phyloP scores from a whole-genome alignment of 2,329 filamentous ascomycete genomes.

The Clarireedia sp. region DNA sequence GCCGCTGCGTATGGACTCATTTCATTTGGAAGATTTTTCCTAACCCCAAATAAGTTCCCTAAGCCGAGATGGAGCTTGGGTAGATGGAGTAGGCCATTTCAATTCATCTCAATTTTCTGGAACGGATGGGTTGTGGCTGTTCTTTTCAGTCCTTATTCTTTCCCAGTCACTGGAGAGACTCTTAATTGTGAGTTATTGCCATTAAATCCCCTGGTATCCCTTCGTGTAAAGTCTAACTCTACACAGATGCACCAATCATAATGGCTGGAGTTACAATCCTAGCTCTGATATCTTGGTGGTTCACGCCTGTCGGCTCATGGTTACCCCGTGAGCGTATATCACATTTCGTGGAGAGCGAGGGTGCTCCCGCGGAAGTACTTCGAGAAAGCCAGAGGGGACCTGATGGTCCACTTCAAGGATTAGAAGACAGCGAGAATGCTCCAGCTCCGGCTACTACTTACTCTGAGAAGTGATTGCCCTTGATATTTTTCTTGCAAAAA shows the following conservation, averaged over 20 bases:
- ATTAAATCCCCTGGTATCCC: not conserved
- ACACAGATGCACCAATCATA: slow-evolving; percentile 11
- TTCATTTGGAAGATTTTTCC: slow-evolving; percentile 12
- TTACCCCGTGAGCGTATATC: slow-evolving; percentile 8
- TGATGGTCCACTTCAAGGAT: not conserved
- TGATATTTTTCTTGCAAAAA: not conserved
- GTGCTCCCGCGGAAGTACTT: not conserved
- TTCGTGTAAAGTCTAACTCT: not conserved
- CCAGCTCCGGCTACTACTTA: not conserved
- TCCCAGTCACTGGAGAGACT: slow-evolving; percentile 4
- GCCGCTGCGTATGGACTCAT: slow-evolving; percentile 14
- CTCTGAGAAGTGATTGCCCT: slow-evolving; percentile 6
- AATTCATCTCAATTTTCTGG: slow-evolving; percentile 12
- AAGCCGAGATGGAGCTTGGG: slow-evolving; percentile 12
- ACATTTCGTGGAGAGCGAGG: slow-evolving; percentile 9
- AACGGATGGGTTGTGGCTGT: slow-evolving; percentile 14
- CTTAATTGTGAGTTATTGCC: not conserved
- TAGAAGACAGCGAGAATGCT: not conserved
- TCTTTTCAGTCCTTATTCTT: slow-evolving; percentile 9
- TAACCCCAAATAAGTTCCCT: slow-evolving; percentile 11
- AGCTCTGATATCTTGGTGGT: slow-evolving; percentile 13
- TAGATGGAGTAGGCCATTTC: slow-evolving; percentile 8
- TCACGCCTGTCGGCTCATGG: slow-evolving; percentile 5
- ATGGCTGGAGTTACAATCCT: slow-evolving; percentile 13
- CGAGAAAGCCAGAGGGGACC: not conserved